A percentile compares a stretch with the other conserved stretches of the same genome.
Conservation (phyloP, 148 eudicot species). For the Fagopyrum tataricum region DNA sequence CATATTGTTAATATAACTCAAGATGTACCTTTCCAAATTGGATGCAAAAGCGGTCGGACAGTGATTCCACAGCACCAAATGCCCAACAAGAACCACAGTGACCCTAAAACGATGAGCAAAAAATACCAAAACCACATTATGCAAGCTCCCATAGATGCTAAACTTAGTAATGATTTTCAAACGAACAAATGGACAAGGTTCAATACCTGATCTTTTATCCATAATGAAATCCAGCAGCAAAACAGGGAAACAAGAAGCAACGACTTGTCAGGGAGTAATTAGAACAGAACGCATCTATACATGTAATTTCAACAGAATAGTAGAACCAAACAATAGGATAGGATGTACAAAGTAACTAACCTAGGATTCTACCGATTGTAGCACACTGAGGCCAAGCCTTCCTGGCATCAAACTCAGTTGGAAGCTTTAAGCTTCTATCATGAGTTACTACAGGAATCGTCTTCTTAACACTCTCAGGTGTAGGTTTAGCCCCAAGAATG, state of each 20-base stretch:
- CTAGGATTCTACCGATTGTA: slow-evolving; percentile 72
- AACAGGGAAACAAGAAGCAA: not conserved
- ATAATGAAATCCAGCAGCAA: slow-evolving; percentile 16
- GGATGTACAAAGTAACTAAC: slow-evolving; percentile 31
- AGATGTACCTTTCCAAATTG: slow-evolving; percentile 48
- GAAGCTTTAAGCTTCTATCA: slow-evolving; percentile 43
- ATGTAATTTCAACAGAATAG: not conserved
- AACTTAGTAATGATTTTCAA: not conserved
- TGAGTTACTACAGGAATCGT: slow-evolving; percentile 48
- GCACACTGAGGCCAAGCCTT: slow-evolving; percentile 75
- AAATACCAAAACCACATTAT: slow-evolving; percentile 10
- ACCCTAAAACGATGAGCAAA: slow-evolving; percentile 38
- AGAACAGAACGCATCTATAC: not conserved
- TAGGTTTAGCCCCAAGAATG: slow-evolving; percentile 71
- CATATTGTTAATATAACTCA: not conserved
- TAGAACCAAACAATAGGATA: slow-evolving; percentile 4
- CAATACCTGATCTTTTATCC: slow-evolving; percentile 52
- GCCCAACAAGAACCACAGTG: slow-evolving; percentile 99
- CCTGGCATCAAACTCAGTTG: slow-evolving; percentile 73
- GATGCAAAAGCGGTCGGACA: slow-evolving; percentile 89
- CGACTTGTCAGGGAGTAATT: not conserved
- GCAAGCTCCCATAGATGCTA: not conserved
- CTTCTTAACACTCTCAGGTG: slow-evolving; percentile 38
- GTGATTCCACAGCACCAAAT: slow-evolving; percentile 87
- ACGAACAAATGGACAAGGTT: not conserved